Evolutionary conservation across 2,329 filamentous ascomycete species (phyloP).

Genomic region (Scedosporium dehoogii): DNA sequence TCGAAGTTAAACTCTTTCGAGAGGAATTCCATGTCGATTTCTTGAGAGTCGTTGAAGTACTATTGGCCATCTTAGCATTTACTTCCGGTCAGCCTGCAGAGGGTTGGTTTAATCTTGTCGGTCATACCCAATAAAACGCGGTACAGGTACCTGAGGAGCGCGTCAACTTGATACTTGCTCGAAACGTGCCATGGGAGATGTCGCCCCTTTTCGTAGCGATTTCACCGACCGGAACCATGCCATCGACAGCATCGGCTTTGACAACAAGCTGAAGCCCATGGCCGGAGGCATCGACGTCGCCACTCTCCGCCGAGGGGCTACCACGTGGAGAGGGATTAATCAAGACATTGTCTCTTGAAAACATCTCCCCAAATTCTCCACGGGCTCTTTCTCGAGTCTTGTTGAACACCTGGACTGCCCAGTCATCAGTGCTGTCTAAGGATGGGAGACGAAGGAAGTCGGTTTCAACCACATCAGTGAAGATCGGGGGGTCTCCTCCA

Average conservation of each 20-base stretch:
- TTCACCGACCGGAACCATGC: slow-evolving; percentile 52
- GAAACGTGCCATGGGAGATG: slow-evolving; percentile 59
- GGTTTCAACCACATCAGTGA: slow-evolving; percentile 61
- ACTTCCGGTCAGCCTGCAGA: background rate
- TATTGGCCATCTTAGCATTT: slow-evolving; percentile 19
- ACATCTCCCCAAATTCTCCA: slow-evolving; percentile 58
- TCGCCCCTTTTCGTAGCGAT: slow-evolving; percentile 51
- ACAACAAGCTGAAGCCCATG: slow-evolving; percentile 50
- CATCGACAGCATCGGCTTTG: slow-evolving; percentile 29
- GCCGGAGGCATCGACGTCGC: slow-evolving; percentile 15
- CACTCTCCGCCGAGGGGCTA: slow-evolving; percentile 10
- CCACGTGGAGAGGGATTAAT: slow-evolving; percentile 22
- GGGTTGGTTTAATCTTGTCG: background rate
- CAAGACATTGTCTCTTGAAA: slow-evolving; percentile 45
- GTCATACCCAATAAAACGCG: slow-evolving; percentile 66
- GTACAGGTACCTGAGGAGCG: slow-evolving; percentile 57
- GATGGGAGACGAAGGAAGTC: slow-evolving; percentile 53
- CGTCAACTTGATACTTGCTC: slow-evolving; percentile 56
- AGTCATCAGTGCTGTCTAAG: slow-evolving; percentile 43
- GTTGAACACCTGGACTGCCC: slow-evolving; percentile 59
- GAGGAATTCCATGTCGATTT: slow-evolving; percentile 75
- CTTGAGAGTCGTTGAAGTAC: slow-evolving; percentile 70
- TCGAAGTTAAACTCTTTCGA: slow-evolving; percentile 49
- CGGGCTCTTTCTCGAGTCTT: slow-evolving; percentile 45
- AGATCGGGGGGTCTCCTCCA: slow-evolving; percentile 34